phyloP scores from a whole-genome alignment of 2,329 filamentous ascomycete genomes.

The Trichoderma arundinaceum region DNA sequence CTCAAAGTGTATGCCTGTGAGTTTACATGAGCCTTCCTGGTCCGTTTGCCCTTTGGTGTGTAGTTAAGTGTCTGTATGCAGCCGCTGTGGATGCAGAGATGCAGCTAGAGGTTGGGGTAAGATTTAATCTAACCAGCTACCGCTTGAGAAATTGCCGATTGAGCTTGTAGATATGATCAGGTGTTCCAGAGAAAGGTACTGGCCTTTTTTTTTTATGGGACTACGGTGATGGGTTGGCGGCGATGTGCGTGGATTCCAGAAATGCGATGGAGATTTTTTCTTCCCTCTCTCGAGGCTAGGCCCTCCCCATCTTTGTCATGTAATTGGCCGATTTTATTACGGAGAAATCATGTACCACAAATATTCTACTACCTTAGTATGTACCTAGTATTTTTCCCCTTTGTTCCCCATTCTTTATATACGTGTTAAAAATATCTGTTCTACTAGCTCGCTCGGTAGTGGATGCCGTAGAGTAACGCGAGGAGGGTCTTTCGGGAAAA shows the following conservation, averaged over 20 bases:
- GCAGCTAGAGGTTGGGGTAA: too few relatives aligned
- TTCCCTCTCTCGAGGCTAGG: background rate
- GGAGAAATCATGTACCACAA: too few relatives aligned
- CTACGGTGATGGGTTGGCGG: too few relatives aligned
- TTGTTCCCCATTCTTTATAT: too few relatives aligned
- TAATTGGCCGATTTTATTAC: constrained; percentile 9
- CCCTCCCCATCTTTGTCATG: constrained; percentile 4
- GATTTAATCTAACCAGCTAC: too few relatives aligned
- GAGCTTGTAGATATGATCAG: too few relatives aligned
- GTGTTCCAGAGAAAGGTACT: too few relatives aligned
- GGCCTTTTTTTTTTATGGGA: too few relatives aligned
- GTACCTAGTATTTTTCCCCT: too few relatives aligned
- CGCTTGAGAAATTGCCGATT: too few relatives aligned
- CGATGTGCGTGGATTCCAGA: background rate
- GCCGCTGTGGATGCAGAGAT: background rate
- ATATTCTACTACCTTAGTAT: too few relatives aligned
- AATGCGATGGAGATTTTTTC: background rate
- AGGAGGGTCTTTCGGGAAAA: background rate
- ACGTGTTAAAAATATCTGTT: too few relatives aligned
- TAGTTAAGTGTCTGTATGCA: background rate
- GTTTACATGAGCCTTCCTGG: background rate
- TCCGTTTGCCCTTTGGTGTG: background rate
- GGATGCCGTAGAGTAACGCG: constrained; percentile 18
- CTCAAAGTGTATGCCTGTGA: background rate
- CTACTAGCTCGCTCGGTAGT: constrained; percentile 1